phyloP scores from a whole-genome alignment of 495 filamentous ascomycete species.

The Trypethelium eluteriae region DNA sequence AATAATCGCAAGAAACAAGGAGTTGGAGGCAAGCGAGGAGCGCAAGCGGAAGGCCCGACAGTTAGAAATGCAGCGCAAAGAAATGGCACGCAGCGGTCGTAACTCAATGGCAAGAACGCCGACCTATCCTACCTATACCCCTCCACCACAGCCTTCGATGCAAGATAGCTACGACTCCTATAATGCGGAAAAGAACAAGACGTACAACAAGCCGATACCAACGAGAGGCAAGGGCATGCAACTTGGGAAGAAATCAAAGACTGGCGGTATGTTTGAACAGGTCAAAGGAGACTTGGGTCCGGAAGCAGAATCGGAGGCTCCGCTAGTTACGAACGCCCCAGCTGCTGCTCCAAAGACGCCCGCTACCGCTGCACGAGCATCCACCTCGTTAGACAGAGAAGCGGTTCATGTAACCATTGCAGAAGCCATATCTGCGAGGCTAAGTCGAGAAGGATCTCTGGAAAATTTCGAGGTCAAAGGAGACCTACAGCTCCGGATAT shows the following conservation, averaged over 20 bases:
- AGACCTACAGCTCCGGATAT: constrained; percentile 79
- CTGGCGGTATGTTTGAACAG: constrained; percentile 90
- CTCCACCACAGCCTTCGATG: constrained; percentile 62
- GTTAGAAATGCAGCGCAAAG: constrained; percentile 94
- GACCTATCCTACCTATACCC: constrained; percentile 57
- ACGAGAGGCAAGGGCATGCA: constrained; percentile 96
- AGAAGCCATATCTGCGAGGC: constrained; percentile 77
- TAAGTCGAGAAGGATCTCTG: constrained; percentile 75
- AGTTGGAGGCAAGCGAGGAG: constrained; percentile 94
- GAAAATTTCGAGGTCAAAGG: constrained; percentile 83
- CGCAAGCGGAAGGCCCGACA: constrained; percentile 97
- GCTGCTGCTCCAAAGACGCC: constrained; percentile 38
- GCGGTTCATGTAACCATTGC: constrained; percentile 72
- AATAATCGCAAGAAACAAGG: constrained; percentile 70
- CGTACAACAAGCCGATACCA: constrained; percentile 43
- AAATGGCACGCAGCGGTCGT: constrained; percentile 58
- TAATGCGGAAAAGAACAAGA: constrained; percentile 92
- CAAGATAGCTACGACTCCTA: constrained; percentile 85
- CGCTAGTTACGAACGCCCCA: constrained; percentile 59
- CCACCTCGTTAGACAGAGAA: constrained; percentile 36
- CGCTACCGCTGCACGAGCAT: constrained; percentile 50
- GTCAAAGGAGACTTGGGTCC: constrained; percentile 83
- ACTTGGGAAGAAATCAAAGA: constrained; percentile 94
- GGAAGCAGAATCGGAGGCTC: constrained; percentile 66
- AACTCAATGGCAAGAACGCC: constrained; percentile 60